Conservation (phyloP, 2,329 filamentous ascomycete species). For the Apiospora marii region DNA sequence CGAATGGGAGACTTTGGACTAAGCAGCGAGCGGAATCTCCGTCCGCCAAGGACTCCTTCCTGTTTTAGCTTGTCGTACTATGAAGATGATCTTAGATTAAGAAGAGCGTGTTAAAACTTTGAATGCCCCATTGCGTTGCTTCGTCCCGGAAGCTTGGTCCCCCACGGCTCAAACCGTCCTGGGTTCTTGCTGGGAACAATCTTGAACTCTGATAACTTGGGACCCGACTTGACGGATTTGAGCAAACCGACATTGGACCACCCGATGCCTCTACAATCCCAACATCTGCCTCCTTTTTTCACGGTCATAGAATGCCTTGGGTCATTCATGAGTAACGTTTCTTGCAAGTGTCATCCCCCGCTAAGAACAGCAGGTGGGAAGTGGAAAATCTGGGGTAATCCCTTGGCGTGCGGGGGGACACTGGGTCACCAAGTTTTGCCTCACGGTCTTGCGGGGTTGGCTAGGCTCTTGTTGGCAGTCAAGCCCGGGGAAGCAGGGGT, state of each 20-base stretch:
- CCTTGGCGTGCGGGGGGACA: constrained; percentile 22
- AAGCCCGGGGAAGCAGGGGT: constrained; percentile 13
- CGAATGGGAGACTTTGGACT: background rate
- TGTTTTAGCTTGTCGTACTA: background rate
- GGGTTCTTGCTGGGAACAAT: background rate
- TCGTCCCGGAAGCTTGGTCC: constrained; percentile 4
- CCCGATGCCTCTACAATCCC: background rate
- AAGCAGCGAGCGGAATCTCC: background rate
- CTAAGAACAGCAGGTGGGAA: background rate
- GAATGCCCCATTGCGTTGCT: background rate
- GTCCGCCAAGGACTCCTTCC: background rate
- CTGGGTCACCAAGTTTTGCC: constrained; percentile 6
- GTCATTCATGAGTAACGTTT: background rate
- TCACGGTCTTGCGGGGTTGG: constrained; percentile 16
- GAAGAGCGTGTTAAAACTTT: background rate
- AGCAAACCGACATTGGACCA: no score
- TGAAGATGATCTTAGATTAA: background rate
- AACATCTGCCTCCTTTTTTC: background rate
- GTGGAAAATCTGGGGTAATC: constrained; percentile 14
- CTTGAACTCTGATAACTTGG: background rate
- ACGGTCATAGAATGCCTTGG: background rate
- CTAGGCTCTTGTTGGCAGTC: constrained; percentile 23
- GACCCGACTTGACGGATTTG: background rate
- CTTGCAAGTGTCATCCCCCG: background rate
- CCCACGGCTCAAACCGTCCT: background rate